Evolutionary conservation across 306 rosid species (phyloP), one percentile per base, ranked within the genome.

Genomic region (Gillenia trifoliata): DNA sequence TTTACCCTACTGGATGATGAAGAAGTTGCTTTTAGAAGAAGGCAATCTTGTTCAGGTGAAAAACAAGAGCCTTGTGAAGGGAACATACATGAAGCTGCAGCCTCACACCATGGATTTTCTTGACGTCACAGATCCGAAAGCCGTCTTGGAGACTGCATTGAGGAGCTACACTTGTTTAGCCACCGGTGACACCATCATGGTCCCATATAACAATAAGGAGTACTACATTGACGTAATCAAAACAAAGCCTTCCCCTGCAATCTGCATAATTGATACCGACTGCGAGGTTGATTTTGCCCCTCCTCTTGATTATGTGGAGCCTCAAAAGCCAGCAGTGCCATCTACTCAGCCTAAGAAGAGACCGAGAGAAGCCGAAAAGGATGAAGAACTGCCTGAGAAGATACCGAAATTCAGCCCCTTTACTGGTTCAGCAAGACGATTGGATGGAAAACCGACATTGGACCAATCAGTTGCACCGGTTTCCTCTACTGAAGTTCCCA

Each of bases 241-340:
- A 38, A 74, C 70, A 22, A 67, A 25, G 34, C 78, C 75, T 5
- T 25, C 68, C 19, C 8, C 34, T 33, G 78, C 78, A 11, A 29
- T 73, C 43, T 5, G 78, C 5, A 45, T 73, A 54, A 28, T 47
- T 12, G 78, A 79, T 13, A 67, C 71, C 23, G 60, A 73, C 6
- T 59, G 70, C 34, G 78, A 59, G 75, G 78, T 79, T 22, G 75
- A 73, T 69, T 73, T 79, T 45, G 70, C 57, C 5, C 47, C 31
- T 56, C 56, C 78, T 12, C 56, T 66, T 45, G 78, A 79, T 68
- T 59, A 43, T 19, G 25, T 52, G 57, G 45, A 73, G 36, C 55
- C 70, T 0, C 65, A 47, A 30, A 72, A 54, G 31, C 57, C 34
- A 1, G 30, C 52, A 11, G 26, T 5, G 0, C 11, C 28, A 26